Evolutionary conservation across 163 green algal genomes (phyloP), one percentile per base, ranked within the genome.

Genomic region (Coccomyxa subellipsoidea): DNA sequence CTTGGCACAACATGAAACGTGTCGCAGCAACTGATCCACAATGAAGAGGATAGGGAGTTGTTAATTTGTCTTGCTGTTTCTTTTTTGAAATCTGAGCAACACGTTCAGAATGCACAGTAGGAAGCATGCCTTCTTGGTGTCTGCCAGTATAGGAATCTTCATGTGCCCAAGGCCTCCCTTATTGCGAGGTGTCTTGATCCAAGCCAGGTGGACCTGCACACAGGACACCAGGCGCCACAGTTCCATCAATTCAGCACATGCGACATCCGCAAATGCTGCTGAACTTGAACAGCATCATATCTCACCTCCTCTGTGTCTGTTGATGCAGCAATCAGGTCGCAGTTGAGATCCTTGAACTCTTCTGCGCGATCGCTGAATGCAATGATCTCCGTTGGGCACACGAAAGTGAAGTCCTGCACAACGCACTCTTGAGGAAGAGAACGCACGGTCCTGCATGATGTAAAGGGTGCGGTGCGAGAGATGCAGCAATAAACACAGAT

Each of bases 361-460:
- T 93, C 90, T 15, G 92, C 80, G 35, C 92, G 87, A 83, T 98
- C 93, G 31, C 79, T 91, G 86, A 97, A 98, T 34, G 94, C 94
- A 21, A 93, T 90, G 87, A 98, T 97, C 86, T 98, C 94, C 8
- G 94, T 97, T 47, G 92, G 92, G 85, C 91, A 96, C 23, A 97
- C 94, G 88, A 97, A 97, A 0, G 92, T 97, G 85, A 94, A 96
- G 81, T 96, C 92, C 85, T 93, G 47, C 47, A n/a, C n/a, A n/a
- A n/a, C n/a, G n/a, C n/a, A n/a, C n/a, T n/a, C n/a, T n/a, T n/a
- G n/a, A n/a, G n/a, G n/a, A n/a, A n/a, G n/a, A n/a, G n/a, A n/a
- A n/a, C n/a, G n/a, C n/a, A 18, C 21, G 47, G 47, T 38, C 59
- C 40, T 38, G 10, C 38, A 69, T 59, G 3, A 39, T 70, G 54